Base-by-base conservation (phyloP, 1,284 basidiomycete genomes). In the Moesziomyces aphidis region DNA sequence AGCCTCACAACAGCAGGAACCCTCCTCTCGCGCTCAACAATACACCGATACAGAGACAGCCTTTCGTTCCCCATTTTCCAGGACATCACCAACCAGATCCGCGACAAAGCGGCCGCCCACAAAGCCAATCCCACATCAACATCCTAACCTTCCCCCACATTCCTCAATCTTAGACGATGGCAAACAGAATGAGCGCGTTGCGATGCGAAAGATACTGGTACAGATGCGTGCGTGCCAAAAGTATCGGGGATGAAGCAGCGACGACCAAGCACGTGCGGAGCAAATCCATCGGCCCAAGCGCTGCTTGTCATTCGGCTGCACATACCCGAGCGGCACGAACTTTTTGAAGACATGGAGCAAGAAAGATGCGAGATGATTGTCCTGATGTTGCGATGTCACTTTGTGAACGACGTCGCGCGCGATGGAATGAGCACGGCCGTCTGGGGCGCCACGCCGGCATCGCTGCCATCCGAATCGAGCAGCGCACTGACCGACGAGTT, bases 61-160 rank as follows among this genome's bases (percentile, higher is more conserved):
- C 49, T 79, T 31, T 83, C 83, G 17, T 84, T 80, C 58, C 74
- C 81, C 51, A 78, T 83, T 53, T 84, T 84, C 49, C 77, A 82
- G 58, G 57, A 68, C 36, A 79, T 81, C 28, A 77, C 76, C 15
- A 62, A 66, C 46, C 54, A 72, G 55, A 73, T 80, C 19, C 60
- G 73, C 6, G 47, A 55, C 8, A 52, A 69, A 5, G 71, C 66
- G 1, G 10, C 11, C 8, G 28, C 58, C 8, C 66, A 74, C 22
- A 59, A 54, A 46, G 17, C 7, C 11, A 21, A 19, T 4, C 13
- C 24, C 44, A 11, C 44, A 5, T 28, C 26, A 10, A 9, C 44
- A 17, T 22, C 17, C 21, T 15, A n/a, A 3, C 22, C 19, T n/a
- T 1, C 19, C 17, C 11, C 6, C 39, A 42, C 39, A 19, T 6